Evolutionary conservation across 2,329 filamentous ascomycete genomes (phyloP), one percentile per base, ranked within the genome.

Genomic region (Trichoderma hamatum): DNA sequence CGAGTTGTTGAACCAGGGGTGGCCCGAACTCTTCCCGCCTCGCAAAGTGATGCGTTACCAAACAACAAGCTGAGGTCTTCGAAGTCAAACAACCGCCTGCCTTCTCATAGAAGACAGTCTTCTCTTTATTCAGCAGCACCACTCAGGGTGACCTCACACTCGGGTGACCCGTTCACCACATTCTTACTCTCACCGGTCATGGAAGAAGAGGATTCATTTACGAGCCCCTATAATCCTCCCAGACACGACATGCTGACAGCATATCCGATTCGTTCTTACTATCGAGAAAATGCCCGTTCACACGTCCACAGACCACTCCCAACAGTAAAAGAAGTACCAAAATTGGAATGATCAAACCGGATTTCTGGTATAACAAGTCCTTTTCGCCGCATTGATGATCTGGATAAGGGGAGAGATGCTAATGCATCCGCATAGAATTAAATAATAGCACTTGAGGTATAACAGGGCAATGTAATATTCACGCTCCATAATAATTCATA

Each of bases 131-230:
- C 52, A n/a, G 14, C 26, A 26, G 43, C 36, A 5, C 24, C 32
- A 26, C 14, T 16, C 7, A 43, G 59, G 5, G 30, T 39, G 14
- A 32, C 6, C 14, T 26, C 36, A 16, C 19, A 34, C 34, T 32
- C 62, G 36, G 16, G 55, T 34, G 36, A 19, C 62, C 52, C 39
- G 14, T 46, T 21, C 10, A 21, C n/a, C 36, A 34, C 51, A 24
- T 3, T 46, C 36, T 7, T 56, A 36, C 62, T 34, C 5, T 26
- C 51, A 19, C 49, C 51, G 3, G 36, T 34, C 14, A 16, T 66
- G 24, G 62, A 65, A 16, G 36, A 66, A 56, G 62, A 66, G 5
- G 36, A 28, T 30, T 13, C 39, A 5, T 64, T 64, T n/a, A 43
- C 49, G 9, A 26, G 34, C 21, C 28, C 46, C 24, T 30, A 43